Conservation (phyloP, 805 yeast genomes). For the Saturnispora sanitii region DNA sequence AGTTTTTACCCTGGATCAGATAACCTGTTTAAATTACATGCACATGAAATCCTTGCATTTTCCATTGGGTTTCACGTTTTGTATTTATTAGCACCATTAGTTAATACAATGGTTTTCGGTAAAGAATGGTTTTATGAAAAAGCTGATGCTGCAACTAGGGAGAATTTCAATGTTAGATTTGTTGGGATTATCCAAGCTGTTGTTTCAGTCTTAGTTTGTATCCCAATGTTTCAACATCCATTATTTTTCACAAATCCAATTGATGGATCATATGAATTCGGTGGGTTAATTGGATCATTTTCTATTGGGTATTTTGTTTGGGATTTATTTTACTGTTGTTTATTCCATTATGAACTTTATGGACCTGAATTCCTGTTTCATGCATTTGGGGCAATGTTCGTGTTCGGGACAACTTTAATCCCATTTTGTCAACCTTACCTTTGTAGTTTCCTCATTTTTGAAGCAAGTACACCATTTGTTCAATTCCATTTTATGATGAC, state of each 20-base stretch:
- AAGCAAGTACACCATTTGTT: constrained; percentile 88
- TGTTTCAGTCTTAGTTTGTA: constrained; percentile 45
- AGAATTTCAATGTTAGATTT: constrained; percentile 83
- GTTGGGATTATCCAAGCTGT: constrained; percentile 82
- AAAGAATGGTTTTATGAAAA: constrained; percentile 32
- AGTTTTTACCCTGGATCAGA: constrained; percentile 36
- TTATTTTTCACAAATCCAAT: constrained; percentile 40
- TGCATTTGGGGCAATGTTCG: constrained; percentile 72
- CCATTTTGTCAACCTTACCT: constrained; percentile 79
- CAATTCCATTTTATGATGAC: constrained; percentile 87
- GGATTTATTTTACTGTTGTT: constrained; percentile 67
- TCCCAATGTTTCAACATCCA: constrained; percentile 58
- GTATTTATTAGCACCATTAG: constrained; percentile 41
- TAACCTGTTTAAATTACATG: constrained; percentile 41
- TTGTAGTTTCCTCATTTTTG: constrained; percentile 76
- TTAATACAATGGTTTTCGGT: constrained; percentile 44
- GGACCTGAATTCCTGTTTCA: constrained; percentile 79
- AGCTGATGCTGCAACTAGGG: constrained; percentile 33
- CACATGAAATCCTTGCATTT: constrained; percentile 65
- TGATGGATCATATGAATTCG: constrained; percentile 65
- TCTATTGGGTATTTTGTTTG: constrained; percentile 85
- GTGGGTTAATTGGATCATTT: constrained; percentile 61
- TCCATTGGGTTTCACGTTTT: constrained; percentile 49
- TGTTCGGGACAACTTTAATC: constrained; percentile 49
- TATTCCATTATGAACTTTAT: constrained; percentile 51